A percentile compares a stretch with the other conserved stretches of the same genome.
Evolutionary conservation across 805 yeast genomes (phyloP).

Genomic region (Ogataea ganodermae): DNA sequence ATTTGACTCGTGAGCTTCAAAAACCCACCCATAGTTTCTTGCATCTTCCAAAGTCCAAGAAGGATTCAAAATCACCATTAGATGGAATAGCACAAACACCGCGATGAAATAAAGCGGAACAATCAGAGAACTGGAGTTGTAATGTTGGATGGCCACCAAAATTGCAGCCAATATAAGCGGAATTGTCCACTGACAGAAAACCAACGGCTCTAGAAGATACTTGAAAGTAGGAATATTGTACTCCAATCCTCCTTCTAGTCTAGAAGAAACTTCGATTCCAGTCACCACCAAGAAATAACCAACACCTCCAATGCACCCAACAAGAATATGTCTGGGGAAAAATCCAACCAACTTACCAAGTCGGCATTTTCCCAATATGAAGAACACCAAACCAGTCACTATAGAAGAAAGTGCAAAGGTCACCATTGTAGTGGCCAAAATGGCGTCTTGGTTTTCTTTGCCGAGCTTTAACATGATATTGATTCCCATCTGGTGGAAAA

Average conservation of each 20-base stretch:
- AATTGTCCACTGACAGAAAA: constrained; percentile 64
- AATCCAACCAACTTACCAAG: constrained; percentile 89
- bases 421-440: constrained; percentile 83
- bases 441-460: constrained; percentile 43
- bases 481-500: constrained; percentile 92
- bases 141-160: constrained; percentile 63
- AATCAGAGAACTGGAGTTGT: constrained; percentile 61
- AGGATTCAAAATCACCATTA: constrained; percentile 65
- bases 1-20: constrained; percentile 59
- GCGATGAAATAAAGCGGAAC: constrained; percentile 79
- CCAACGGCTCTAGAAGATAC: constrained; percentile 43
- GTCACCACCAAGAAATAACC: constrained; percentile 90
- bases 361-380: constrained; percentile 70
- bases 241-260: constrained; percentile 71
- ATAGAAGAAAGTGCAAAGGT: constrained; percentile 82
- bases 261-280: constrained; percentile 87
- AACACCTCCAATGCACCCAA: constrained; percentile 98
- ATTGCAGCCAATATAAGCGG: constrained; percentile 67
- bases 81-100: constrained; percentile 71
- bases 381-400: constrained; percentile 83
- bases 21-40: constrained; percentile 83
- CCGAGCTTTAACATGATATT: constrained; percentile 60
- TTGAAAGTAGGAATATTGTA: constrained; percentile 61
- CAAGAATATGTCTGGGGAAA: constrained; percentile 93
- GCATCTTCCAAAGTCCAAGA: constrained; percentile 60